Conservation (phyloP, 768 basidiomycete species). For the Suillus paluster region DNA sequence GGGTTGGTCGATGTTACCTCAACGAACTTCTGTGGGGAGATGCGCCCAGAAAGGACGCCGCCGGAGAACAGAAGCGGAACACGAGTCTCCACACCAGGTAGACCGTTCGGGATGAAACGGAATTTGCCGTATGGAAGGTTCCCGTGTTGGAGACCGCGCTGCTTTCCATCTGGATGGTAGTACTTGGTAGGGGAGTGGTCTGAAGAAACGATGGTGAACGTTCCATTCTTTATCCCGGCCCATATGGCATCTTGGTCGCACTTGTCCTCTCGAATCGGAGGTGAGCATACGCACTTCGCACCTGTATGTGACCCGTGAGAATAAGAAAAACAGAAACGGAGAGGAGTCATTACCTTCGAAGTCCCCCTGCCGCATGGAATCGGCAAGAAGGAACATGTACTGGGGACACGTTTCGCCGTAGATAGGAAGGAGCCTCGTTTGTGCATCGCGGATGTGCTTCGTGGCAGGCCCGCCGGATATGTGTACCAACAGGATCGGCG, state of each 20-base stretch:
- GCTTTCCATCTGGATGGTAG: conserved; percentile 32
- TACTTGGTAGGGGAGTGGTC: conserved; percentile 38
- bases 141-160: conserved; percentile 20
- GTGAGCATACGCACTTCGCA: conserved; percentile 22
- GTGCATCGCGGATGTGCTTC: conserved; percentile 19
- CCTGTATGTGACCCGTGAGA: conserved; percentile 3
- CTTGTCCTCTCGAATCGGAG: conserved; percentile 20
- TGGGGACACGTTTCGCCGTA: conserved; percentile 27
- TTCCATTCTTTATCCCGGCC: conserved; percentile 21
- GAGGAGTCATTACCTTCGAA: conserved; percentile 17
- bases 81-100: conserved; percentile 40
- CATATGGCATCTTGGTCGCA: conserved; percentile 21
- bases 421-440: conserved; percentile 23
- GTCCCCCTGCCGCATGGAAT: conserved; percentile 17
- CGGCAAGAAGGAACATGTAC: conserved; percentile 20
- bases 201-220: conserved; percentile 36
- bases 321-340: background rate
- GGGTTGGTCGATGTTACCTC: conserved; percentile 38
- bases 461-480: conserved; percentile 18
- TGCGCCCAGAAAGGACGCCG: conserved; percentile 35
- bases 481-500: conserved; percentile 22
- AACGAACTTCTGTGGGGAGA: conserved; percentile 36
- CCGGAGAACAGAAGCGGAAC: conserved; percentile 34
- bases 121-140: conserved; percentile 35
- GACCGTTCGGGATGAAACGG: conserved; percentile 37